Conservation (phyloP, 345 rosid genomes). For the Excoecaria agallocha region DNA sequence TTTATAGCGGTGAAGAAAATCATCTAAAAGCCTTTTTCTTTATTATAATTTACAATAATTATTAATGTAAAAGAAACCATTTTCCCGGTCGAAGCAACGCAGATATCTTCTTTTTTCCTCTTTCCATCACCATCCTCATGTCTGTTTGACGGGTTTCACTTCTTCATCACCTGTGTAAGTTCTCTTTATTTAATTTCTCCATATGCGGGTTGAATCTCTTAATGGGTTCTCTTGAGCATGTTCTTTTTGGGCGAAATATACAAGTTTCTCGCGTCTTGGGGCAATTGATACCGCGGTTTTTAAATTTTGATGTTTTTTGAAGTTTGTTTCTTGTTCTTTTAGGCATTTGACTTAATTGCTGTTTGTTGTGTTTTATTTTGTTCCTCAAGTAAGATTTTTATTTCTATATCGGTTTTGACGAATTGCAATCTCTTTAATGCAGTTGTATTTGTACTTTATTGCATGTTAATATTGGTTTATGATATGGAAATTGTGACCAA, state of each 20-base stretch:
- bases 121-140: background rate
- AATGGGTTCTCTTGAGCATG: background rate
- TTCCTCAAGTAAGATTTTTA: background rate
- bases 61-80: background rate
- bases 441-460: too few relatives aligned
- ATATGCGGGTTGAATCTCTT: background rate
- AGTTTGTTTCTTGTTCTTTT: background rate
- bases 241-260: background rate
- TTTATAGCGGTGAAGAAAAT: background rate
- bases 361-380: background rate
- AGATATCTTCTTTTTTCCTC: background rate
- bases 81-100: background rate
- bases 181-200: background rate
- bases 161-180: background rate
- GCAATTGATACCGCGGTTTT: background rate
- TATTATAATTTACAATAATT: background rate
- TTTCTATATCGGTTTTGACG: background rate
- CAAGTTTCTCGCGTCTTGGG: background rate
- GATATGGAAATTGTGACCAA: background rate
- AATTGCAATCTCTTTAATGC: too few relatives aligned
- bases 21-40: background rate
- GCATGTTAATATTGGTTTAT: too few relatives aligned
- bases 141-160: constrained; percentile 5
- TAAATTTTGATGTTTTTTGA: background rate
- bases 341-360: background rate